Evolutionary conservation across 1,284 basidiomycete species (phyloP).

Genomic region (Ustilago sp.): DNA sequence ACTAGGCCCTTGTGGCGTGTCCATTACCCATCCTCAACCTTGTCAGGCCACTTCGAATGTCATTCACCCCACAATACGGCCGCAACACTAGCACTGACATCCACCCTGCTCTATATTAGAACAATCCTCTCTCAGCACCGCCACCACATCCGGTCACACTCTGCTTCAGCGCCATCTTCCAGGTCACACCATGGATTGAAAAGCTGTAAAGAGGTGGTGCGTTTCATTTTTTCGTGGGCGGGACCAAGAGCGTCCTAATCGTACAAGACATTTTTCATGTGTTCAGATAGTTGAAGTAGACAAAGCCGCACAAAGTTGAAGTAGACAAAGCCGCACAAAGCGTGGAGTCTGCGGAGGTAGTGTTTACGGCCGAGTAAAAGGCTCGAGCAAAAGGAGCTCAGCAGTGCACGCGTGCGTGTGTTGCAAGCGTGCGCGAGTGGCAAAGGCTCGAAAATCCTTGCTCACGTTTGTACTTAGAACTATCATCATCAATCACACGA

Average conservation of each 20-base stretch:
- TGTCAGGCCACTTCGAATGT: conserved; percentile 4
- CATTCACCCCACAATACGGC: not conserved
- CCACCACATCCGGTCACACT: not conserved
- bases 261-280: conserved; percentile 14
- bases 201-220: conserved; percentile 32
- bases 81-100: not conserved
- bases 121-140: not conserved
- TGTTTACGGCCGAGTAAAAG: no score
- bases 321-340: no score
- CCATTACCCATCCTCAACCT: not conserved
- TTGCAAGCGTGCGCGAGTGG: no score
- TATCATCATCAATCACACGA: no score
- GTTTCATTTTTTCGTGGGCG: conserved; percentile 8
- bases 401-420: no score
- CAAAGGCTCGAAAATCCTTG: no score
- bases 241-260: not conserved
- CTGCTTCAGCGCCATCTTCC: not conserved
- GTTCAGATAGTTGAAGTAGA: no score
- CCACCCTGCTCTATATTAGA: not conserved
- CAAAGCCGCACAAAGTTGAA: no score
- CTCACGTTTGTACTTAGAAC: no score
- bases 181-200: not conserved
- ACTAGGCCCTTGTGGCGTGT: conserved; percentile 1
- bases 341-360: no score
- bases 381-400: no score